These are phyloP conservation scores for Podospora fimiseda DNA, from an alignment of 495 filamentous ascomycete species.

Conservation along the genomic window DNA sequence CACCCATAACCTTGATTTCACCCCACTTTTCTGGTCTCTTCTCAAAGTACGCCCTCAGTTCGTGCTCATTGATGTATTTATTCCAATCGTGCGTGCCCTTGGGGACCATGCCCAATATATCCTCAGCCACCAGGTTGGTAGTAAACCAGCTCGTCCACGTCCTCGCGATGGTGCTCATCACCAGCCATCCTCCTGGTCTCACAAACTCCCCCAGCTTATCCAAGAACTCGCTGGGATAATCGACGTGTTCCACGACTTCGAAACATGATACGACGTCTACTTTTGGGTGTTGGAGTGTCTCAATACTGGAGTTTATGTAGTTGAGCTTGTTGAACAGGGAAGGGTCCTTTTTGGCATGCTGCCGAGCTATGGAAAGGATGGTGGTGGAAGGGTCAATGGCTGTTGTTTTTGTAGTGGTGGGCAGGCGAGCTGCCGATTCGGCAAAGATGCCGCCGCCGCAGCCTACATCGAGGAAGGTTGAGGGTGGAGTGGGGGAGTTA, in stretches of 20 bases:
- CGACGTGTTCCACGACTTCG: constrained; percentile 92
- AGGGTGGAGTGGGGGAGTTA: constrained; percentile 22
- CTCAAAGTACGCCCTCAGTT: constrained; percentile 58
- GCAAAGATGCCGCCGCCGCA: constrained; percentile 97
- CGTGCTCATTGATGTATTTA: constrained; percentile 86
- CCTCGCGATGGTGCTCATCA: constrained; percentile 83
- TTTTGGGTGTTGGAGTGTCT: constrained; percentile 52
- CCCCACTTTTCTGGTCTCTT: constrained; percentile 45
- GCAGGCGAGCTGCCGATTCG: constrained; percentile 77
- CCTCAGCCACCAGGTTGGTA: constrained; percentile 89
- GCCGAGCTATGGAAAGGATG: constrained; percentile 72
- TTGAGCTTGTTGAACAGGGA: constrained; percentile 52
- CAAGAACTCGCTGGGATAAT: constrained; percentile 64
- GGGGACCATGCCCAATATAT: constrained; percentile 80
- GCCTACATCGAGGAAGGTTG: constrained; percentile 80
- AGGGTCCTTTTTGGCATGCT: constrained; percentile 64
- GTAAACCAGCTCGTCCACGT: constrained; percentile 81
- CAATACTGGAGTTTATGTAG: constrained; percentile 67
- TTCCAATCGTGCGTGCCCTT: constrained; percentile 90
- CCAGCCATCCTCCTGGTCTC: constrained; percentile 85
- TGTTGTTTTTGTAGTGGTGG: constrained; percentile 58
- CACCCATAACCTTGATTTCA: constrained; percentile 62
- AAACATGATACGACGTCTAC: constrained; percentile 78
- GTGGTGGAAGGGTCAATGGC: constrained; percentile 77
- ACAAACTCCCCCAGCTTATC: constrained; percentile 61